phyloP scores from a whole-genome alignment of 768 basidiomycete species.

The Tulasnella sp. region DNA sequence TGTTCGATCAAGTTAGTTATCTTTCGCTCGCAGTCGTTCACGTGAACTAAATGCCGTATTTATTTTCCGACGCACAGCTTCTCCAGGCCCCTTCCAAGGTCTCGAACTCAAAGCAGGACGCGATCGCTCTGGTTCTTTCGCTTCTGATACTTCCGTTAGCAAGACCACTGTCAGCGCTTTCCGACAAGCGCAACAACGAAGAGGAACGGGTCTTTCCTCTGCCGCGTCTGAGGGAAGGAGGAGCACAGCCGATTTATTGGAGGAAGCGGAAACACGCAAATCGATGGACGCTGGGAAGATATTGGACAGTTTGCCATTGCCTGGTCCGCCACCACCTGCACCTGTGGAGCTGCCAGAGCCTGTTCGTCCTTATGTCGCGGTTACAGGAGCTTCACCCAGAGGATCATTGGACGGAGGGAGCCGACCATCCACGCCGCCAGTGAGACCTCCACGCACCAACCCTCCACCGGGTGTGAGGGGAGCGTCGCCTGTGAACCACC shows the following conservation, averaged over 20 bases:
- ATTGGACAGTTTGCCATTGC: slow-evolving; percentile 1
- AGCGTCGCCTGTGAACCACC: background rate
- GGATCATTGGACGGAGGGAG: background rate
- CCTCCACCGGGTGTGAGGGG: slow-evolving; percentile 4
- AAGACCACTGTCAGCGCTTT: slow-evolving; percentile 17
- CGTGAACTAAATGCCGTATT: background rate
- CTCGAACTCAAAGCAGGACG: slow-evolving; percentile 5
- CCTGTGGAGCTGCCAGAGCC: background rate
- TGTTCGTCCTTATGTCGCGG: background rate
- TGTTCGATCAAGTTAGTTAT: background rate
- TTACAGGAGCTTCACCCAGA: background rate
- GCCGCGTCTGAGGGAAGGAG: background rate
- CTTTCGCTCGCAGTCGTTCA: background rate
- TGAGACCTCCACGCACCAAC: background rate
- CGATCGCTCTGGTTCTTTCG: slow-evolving; percentile 3
- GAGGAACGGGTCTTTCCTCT: background rate
- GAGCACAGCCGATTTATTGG: slow-evolving; percentile 11
- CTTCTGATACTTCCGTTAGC: slow-evolving; percentile 8
- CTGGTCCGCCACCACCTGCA: slow-evolving; percentile 1
- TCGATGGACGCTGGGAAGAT: background rate
- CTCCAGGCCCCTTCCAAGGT: slow-evolving; percentile 16
- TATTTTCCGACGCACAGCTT: background rate
- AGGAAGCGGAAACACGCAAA: background rate
- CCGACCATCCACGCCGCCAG: background rate
- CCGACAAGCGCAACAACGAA: slow-evolving; percentile 20